Base-by-base conservation (phyloP, 495 filamentous ascomycete genomes). In the Gamarada debralockiae region DNA sequence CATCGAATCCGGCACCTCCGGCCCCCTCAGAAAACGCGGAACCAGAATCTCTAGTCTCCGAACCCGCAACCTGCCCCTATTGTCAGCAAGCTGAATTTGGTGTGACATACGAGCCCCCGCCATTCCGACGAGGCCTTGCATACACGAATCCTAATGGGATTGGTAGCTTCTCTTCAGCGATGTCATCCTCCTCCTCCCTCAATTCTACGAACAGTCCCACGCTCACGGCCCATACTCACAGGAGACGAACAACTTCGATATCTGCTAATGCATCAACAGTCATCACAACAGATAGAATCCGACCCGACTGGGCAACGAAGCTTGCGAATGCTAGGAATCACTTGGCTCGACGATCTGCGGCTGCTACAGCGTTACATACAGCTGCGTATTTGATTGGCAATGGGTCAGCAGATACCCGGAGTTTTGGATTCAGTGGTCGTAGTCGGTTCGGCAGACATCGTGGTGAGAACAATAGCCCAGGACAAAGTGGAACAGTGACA, bases 61-160 rank as follows among this genome's bases (percentile, higher is more conserved):
- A 97, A 55, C 85, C 92, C 8, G 87, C 93, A n/a, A 81, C 83
- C 21, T 98, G 93, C 66, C 93, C 93, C 0, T 98, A 97, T 71
- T 98, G 93, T 67, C 88, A 91, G 2, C 88, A 93, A 63, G 83
- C 90, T 1, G 91, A 98, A 52, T 96, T 98, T 66, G 93, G 93
- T 44, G 84, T 97, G 5, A 95, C 89, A 0, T 98, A 96, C 62
- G 82, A 90, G 15, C 77, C 90, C 10, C 92, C 93, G 3, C 80
- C 89, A 14, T 98, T 96, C 73, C 85, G 91, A 22, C 77, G 90
- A 45, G 93, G 93, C 1, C 65, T 97, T 54, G 72, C 80, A 5
- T 95, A 95, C 66, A 73, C 80, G 10, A 70, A 81, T 31, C 17
- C 48, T 4, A 51, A 60, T n/a, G 52, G 40, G 6, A 15, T 75